Evolutionary conservation across 768 basidiomycete genomes (phyloP).

Genomic region (Naganishia friedmannii): DNA sequence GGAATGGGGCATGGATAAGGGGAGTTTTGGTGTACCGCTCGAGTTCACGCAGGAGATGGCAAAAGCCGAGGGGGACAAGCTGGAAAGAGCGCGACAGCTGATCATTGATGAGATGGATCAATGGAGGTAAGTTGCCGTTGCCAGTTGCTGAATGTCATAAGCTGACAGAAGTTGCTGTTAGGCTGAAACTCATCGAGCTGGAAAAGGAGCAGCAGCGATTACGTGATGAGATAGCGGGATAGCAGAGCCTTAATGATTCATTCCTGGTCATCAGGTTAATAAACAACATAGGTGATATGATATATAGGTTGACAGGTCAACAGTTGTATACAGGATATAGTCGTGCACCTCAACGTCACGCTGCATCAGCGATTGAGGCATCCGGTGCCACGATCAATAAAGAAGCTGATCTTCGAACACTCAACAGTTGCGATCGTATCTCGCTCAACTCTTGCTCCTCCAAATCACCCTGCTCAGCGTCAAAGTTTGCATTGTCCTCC

Average conservation of each 20-base stretch:
- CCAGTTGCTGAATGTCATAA: not conserved
- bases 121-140: slow-evolving; percentile 59
- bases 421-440: not conserved
- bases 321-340: not conserved
- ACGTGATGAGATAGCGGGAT: slow-evolving; percentile 57
- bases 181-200: slow-evolving; percentile 64
- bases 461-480: slow-evolving; percentile 4
- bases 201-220: slow-evolving; percentile 76
- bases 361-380: not conserved
- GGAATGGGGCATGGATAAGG: slow-evolving; percentile 61
- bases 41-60: slow-evolving; percentile 86
- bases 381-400: not conserved
- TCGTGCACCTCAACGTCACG: not conserved
- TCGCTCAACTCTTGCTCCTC: slow-evolving; percentile 5
- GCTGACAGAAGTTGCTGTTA: slow-evolving; percentile 28
- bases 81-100: slow-evolving; percentile 71
- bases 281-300: no score
- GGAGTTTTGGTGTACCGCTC: slow-evolving; percentile 62
- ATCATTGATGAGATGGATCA: slow-evolving; percentile 74
- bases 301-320: not conserved
- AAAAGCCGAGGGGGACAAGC: slow-evolving; percentile 72
- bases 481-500: slow-evolving; percentile 2
- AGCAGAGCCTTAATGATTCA: not conserved
- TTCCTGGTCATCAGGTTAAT: not conserved
- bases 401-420: not conserved